Conservation (phyloP, 2,329 filamentous ascomycete species). For the Thelonectria rubi region DNA sequence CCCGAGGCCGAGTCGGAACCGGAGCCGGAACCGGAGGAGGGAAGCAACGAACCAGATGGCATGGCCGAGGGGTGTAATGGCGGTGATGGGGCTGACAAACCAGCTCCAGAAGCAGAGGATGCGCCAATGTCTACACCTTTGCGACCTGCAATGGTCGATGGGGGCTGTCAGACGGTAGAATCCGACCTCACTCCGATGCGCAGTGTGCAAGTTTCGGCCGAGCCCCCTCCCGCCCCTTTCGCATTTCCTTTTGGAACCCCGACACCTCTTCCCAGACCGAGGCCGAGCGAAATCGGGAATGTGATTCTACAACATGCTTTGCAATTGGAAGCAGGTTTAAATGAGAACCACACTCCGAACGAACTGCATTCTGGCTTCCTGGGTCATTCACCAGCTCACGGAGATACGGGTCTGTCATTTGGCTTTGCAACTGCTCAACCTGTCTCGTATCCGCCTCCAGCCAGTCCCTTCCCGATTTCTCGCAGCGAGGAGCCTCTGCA, state of each 20-base stretch:
- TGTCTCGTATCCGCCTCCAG: constrained; percentile 28
- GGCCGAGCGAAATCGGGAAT: constrained; percentile 22
- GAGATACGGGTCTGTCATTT: constrained; percentile 28
- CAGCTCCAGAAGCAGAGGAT: constrained; percentile 24
- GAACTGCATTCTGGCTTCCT: constrained; percentile 23
- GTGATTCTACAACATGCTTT: constrained; percentile 23
- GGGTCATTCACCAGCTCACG: constrained; percentile 22
- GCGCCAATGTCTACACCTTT: constrained; percentile 32
- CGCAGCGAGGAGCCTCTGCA: constrained; percentile 16
- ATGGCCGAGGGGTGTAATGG: constrained; percentile 23
- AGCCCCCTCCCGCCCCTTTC: constrained; percentile 35
- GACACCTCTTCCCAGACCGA: constrained; percentile 39
- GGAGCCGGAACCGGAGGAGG: constrained; percentile 33
- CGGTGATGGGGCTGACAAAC: constrained; percentile 17
- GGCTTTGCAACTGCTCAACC: constrained; percentile 31
- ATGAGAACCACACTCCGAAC: constrained; percentile 13
- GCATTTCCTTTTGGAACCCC: constrained; percentile 38
- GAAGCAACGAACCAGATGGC: constrained; percentile 24
- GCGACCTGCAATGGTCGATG: constrained; percentile 47
- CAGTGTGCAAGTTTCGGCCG: constrained; percentile 43
- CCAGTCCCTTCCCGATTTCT: constrained; percentile 25
- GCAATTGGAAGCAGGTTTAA: constrained; percentile 18
- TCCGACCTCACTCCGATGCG: constrained; percentile 41
- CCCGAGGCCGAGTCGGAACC: constrained; percentile 62
- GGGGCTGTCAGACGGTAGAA: constrained; percentile 48